Evolutionary conservation across 176 grass and related monocot species (phyloP).

Genomic region (Paspalum vaginatum): DNA sequence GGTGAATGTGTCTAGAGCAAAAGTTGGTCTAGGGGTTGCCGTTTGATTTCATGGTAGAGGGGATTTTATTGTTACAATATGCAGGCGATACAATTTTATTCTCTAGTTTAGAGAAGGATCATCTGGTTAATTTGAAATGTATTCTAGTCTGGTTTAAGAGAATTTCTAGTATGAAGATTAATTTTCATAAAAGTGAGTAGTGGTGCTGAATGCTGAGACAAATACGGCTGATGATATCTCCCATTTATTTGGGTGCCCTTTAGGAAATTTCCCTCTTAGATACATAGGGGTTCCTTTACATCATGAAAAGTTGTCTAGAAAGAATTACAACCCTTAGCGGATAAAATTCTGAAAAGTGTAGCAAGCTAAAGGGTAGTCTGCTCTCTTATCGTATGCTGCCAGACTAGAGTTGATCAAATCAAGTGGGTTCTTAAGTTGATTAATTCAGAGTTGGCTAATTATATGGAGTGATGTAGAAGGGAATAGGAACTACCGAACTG

Average conservation of each 20-base stretch:
- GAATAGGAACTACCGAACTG: fast-evolving
- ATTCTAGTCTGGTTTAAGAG: no score
- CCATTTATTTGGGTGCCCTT: not conserved
- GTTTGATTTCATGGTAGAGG: fast-evolving
- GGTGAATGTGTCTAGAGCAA: no score
- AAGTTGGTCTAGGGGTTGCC: not conserved
- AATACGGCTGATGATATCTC: not conserved
- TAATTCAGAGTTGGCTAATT: not conserved
- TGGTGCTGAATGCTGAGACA: fast-evolving
- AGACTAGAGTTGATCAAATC: not conserved
- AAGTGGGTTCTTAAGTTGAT: not conserved
- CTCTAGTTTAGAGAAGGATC: no score
- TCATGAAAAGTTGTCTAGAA: no score
- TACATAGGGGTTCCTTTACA: no score
- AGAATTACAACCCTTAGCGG: no score
- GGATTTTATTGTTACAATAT: not conserved
- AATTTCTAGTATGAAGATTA: no score
- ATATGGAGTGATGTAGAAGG: fast-evolving
- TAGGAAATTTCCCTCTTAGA: not conserved
- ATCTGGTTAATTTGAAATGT: no score
- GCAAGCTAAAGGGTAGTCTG: not conserved
- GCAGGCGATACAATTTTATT: not conserved
- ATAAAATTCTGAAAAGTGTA: no score
- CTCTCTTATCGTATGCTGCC: not conserved
- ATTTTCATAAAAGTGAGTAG: not conserved